A percentile compares a stretch with the other conserved stretches of the same genome.
These are phyloP conservation scores for Cyberlindnera samutprakarnensis DNA, from an alignment of 805 yeast genomes.

Conservation along the genomic window DNA sequence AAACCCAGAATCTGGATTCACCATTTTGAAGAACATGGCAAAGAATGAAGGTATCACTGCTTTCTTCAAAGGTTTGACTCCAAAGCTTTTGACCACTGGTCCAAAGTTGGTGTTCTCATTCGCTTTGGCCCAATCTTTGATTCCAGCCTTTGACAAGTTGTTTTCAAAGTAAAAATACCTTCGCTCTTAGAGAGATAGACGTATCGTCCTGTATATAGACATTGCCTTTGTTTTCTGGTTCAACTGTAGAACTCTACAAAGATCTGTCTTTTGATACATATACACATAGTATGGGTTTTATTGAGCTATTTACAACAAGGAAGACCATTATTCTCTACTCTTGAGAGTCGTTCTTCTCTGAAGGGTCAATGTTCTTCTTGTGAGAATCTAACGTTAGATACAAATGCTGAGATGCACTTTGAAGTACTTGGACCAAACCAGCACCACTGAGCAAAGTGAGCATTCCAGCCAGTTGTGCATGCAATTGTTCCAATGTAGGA, in stretches of 20 bases:
- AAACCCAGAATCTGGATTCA: slow-evolving; percentile 89
- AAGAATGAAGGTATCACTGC: slow-evolving; percentile 85
- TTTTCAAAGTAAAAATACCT: slow-evolving; percentile 27
- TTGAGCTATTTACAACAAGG: too few species aligned
- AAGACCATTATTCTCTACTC: too few species aligned
- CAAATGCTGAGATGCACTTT: slow-evolving; percentile 56
- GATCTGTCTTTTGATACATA: too few species aligned
- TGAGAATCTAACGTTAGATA: slow-evolving; percentile 72
- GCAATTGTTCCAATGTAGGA: slow-evolving; percentile 64
- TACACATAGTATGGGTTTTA: too few species aligned
- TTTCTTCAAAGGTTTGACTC: slow-evolving; percentile 95
- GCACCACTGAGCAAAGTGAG: slow-evolving; percentile 85
- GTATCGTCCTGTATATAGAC: too few species aligned
- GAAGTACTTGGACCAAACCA: slow-evolving; percentile 77
- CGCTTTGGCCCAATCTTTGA: slow-evolving; percentile 93
- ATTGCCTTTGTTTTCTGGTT: too few species aligned
- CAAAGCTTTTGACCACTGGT: slow-evolving; percentile 94
- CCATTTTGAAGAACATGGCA: slow-evolving; percentile 86
- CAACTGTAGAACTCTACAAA: too few species aligned
- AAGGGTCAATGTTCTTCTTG: slow-evolving; percentile 32
- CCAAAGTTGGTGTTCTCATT: slow-evolving; percentile 98
- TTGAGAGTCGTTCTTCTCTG: slow-evolving; percentile 8
- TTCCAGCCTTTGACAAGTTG: slow-evolving; percentile 87
- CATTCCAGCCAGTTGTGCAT: slow-evolving; percentile 75
- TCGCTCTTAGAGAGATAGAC: too few species aligned